Evolutionary conservation across 176 grass and related monocot species (phyloP), one percentile per base, ranked within the genome.

Genomic region (Ananas comosus): DNA sequence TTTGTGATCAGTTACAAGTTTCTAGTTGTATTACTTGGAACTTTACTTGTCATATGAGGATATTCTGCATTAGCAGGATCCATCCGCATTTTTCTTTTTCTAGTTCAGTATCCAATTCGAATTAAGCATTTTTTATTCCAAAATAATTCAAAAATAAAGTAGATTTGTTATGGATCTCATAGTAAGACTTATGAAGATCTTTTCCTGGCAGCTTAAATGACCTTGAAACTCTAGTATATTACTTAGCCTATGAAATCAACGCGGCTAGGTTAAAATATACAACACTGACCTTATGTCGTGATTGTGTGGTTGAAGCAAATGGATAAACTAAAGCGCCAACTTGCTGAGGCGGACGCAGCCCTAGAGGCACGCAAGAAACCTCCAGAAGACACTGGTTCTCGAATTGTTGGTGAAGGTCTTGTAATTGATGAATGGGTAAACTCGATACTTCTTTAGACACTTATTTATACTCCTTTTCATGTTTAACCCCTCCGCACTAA

Each of bases 371-470:
- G 80, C 67, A 97, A 92, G 94, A 97, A 92, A 75, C 89, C 86
- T 78, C 89, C 86, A 5, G 86, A 97, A 70, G 89, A 97, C 23
- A 65, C 69, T 0, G 75, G 86, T 18, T 84, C 81, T 48, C 76
- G 65, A 24, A 80, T 97, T 52, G 77, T 97, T 66, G 94, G 94
- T 16, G 93, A 92, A 85, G 94, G 94, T 52, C 86, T 97, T 51
- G 89, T 96, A 18, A 97, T 97, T 29, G 93, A 97, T 76, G 89
- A 97, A 92, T 97, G 94, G 94, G 94, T 96, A 96, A 88, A 18
- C 12, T 78, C 56, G n/a, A 66, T 1, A 65, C 48, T 67, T 3
- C 27, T 58, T 33, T 63, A 6, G 1, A 49, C 51, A 16, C 66
- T 10, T 51, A 4, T 47, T 42, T 71, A 11, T 17, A 64, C 27